Conservation (phyloP, 257 asterid genomes). For the Cruciata laevipes region DNA sequence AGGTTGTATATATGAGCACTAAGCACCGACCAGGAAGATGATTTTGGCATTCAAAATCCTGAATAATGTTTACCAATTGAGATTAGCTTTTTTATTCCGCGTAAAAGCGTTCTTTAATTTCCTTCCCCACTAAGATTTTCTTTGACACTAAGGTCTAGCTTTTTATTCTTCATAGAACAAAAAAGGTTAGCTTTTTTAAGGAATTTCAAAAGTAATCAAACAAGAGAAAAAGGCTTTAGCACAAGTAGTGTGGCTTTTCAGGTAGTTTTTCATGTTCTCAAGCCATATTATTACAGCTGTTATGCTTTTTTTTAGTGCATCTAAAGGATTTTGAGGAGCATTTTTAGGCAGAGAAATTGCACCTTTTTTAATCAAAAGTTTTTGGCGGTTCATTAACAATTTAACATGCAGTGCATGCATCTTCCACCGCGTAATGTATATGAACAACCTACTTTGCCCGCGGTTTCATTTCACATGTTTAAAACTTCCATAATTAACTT, state of each 20-base stretch:
- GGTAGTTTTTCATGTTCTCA: background rate
- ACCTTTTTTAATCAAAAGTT: constrained; percentile 1
- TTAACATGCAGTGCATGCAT: background rate
- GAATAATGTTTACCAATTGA: too few relatives aligned
- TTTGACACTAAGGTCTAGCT: background rate
- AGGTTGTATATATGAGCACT: too few relatives aligned
- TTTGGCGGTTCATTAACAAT: background rate
- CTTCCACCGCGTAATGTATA: background rate
- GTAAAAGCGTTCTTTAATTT: too few relatives aligned
- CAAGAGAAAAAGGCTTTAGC: background rate
- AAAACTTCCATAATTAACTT: too few relatives aligned
- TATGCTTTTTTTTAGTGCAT: background rate
- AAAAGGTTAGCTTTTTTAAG: background rate
- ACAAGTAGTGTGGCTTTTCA: constrained; percentile 8
- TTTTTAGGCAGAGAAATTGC: background rate
- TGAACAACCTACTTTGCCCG: too few relatives aligned
- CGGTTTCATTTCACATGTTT: too few relatives aligned
- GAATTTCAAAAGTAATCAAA: background rate
- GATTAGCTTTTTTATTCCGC: too few relatives aligned
- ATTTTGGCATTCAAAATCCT: too few relatives aligned
- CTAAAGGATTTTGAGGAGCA: background rate
- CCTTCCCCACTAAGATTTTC: too few relatives aligned
- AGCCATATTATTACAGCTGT: background rate
- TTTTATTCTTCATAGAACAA: too few relatives aligned
- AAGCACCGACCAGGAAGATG: too few relatives aligned